A percentile compares a stretch with the other conserved stretches of the same genome.
Evolutionary conservation across 495 filamentous ascomycete species (phyloP).

Genomic region (Tuber umbilicatum): DNA sequence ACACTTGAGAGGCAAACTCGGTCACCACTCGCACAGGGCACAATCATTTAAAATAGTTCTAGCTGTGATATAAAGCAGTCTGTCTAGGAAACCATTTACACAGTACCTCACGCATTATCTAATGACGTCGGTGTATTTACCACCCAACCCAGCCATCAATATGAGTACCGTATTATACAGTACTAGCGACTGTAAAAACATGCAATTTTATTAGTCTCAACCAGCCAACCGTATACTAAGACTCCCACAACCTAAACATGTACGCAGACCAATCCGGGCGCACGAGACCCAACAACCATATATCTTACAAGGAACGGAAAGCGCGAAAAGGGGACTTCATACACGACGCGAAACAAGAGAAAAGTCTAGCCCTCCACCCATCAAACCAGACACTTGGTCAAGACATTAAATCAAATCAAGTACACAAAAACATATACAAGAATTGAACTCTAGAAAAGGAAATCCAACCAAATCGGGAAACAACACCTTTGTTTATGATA

Average conservation of each 20-base stretch:
- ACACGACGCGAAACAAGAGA: not conserved
- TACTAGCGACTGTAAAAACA: not conserved
- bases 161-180: not conserved
- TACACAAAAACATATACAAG: not conserved
- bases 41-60: too few relatives aligned
- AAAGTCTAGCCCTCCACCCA: not conserved
- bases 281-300: not conserved
- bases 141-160: not conserved
- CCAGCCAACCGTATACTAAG: not conserved
- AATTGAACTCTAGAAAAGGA: not conserved
- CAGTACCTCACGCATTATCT: not conserved
- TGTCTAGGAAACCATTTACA: not conserved
- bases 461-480: not conserved
- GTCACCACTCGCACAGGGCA: not conserved
- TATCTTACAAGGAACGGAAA: not conserved
- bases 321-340: not conserved
- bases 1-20: not conserved
- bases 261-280: not conserved
- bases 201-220: not conserved
- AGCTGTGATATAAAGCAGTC: not conserved
- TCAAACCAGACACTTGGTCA: not conserved
- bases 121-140: not conserved
- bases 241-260: not conserved
- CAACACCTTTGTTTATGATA: not conserved
- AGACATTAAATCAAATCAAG: not conserved